phyloP scores from a whole-genome alignment of 495 filamentous ascomycete genomes.

The Penicillium canescens region DNA sequence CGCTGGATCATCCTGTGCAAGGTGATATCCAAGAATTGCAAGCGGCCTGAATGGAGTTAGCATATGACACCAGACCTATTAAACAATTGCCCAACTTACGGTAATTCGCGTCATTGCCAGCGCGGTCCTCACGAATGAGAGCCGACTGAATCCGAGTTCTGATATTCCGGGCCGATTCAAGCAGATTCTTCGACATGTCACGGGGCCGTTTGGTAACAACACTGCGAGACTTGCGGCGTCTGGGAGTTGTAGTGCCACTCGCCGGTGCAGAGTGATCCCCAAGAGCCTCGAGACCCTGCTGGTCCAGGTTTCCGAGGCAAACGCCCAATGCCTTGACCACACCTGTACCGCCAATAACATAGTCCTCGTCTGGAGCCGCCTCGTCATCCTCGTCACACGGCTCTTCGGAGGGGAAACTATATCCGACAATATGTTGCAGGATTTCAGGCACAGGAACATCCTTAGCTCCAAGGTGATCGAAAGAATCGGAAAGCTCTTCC shows the following conservation, averaged over 20 bases:
- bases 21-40: slow-evolving; percentile 88
- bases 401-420: slow-evolving; percentile 45
- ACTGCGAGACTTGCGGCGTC: slow-evolving; percentile 41
- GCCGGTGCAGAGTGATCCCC: slow-evolving; percentile 41
- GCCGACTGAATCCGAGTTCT: slow-evolving; percentile 80
- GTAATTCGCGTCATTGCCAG: slow-evolving; percentile 68
- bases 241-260: slow-evolving; percentile 58
- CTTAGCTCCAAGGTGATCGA: slow-evolving; percentile 33
- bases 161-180: slow-evolving; percentile 85
- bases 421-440: slow-evolving; percentile 63
- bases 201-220: slow-evolving; percentile 67
- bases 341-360: slow-evolving; percentile 93
- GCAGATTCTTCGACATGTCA: slow-evolving; percentile 87
- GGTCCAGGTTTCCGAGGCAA: slow-evolving; percentile 72
- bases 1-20: slow-evolving; percentile 88
- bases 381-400: slow-evolving; percentile 65
- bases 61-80: neutral
- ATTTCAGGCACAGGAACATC: slow-evolving; percentile 62
- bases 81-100: slow-evolving; percentile 53
- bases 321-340: slow-evolving; percentile 92
- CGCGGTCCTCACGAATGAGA: slow-evolving; percentile 70
- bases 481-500: slow-evolving; percentile 39
- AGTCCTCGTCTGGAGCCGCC: slow-evolving; percentile 83
- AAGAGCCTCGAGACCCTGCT: slow-evolving; percentile 32
- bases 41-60: slow-evolving; percentile 57